Percentiles rank a stretch among this genome's conserved stretches.
phyloP scores from a whole-genome alignment of 495 filamentous ascomycete genomes.

The Cairneyella variabilis region DNA sequence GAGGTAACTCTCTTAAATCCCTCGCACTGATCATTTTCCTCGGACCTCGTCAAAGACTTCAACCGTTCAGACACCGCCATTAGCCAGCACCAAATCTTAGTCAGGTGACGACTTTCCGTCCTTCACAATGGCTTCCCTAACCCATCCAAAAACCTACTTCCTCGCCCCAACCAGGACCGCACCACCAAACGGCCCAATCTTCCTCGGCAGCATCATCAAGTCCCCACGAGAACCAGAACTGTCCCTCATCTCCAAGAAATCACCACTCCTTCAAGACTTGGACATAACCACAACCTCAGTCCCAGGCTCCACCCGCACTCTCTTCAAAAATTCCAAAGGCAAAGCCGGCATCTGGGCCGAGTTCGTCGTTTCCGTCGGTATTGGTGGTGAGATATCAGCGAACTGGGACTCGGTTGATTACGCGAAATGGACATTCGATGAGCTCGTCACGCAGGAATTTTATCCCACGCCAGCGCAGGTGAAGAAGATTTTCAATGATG shows the following conservation, averaged over 20 bases:
- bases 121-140: too few species aligned
- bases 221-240: constrained; percentile 1
- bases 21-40: too few species aligned
- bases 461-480: not conserved
- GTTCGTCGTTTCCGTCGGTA: constrained; percentile 14
- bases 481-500: not conserved
- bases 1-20: too few species aligned
- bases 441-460: not conserved
- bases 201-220: constrained; percentile 9
- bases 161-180: not conserved
- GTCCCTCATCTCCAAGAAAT: not conserved
- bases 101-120: too few species aligned
- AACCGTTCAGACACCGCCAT: too few species aligned
- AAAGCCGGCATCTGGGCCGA: constrained; percentile 17
- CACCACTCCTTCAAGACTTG: not conserved
- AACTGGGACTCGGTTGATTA: not conserved
- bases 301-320: not conserved
- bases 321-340: not conserved
- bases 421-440: not conserved
- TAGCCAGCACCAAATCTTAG: too few species aligned
- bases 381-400: constrained; percentile 9
- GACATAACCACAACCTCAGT: not conserved
- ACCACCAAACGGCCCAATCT: not conserved
- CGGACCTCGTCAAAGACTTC: too few species aligned
- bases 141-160: constrained; percentile 10